Conservation (phyloP, 495 filamentous ascomycete genomes). For the Neurospora pannonica region DNA sequence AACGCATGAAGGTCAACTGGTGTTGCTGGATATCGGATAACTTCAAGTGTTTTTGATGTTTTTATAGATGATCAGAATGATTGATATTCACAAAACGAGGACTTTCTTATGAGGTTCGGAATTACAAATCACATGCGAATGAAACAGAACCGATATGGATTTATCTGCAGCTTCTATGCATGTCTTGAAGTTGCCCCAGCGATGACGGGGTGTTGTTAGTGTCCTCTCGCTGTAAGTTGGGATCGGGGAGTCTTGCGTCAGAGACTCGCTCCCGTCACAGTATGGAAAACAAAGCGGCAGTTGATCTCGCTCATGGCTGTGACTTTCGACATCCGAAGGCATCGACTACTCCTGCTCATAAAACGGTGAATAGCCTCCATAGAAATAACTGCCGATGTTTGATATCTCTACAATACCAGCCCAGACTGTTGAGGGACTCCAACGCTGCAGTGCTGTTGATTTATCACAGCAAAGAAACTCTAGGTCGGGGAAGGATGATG, state of each 20-base stretch:
- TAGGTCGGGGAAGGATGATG: not conserved
- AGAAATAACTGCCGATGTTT: not conserved
- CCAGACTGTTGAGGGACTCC: not conserved
- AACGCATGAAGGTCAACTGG: conserved; percentile 44
- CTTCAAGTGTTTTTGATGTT: not conserved
- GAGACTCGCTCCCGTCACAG: not conserved
- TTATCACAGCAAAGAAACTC: not conserved
- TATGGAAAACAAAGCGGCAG: not conserved
- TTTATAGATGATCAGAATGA: not conserved
- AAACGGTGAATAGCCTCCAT: not conserved
- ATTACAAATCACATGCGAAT: not conserved
- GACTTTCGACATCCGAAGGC: not conserved
- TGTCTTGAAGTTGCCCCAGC: not conserved
- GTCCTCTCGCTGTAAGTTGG: not conserved
- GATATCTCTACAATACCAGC: not conserved
- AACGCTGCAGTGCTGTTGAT: not conserved
- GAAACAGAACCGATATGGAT: not conserved
- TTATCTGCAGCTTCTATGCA: not conserved
- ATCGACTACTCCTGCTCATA: not conserved
- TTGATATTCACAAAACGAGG: not conserved
- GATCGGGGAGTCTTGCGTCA: not conserved
- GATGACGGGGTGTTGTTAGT: not conserved
- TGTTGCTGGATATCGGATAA: not conserved
- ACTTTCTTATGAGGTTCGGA: not conserved
- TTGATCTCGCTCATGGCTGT: not conserved